phyloP scores from a whole-genome alignment of 202 grass and related monocot genomes.

The Hordeum pubiflorum region DNA sequence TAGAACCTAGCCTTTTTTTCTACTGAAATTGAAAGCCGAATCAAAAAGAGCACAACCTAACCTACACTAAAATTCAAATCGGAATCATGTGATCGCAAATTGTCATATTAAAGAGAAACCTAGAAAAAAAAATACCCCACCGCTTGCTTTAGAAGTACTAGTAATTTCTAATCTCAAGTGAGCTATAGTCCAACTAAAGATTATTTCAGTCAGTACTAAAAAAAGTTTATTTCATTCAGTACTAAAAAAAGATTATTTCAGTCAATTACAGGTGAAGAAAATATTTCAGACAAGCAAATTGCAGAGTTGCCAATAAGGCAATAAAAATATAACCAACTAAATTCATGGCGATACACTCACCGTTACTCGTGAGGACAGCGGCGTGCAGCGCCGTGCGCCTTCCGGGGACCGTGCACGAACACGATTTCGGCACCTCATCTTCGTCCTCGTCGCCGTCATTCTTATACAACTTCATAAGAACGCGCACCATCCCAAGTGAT shows the following conservation, averaged over 20 bases:
- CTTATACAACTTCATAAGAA: slow-evolving; percentile 15
- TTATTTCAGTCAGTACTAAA: background rate
- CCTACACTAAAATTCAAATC: background rate
- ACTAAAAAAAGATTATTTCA: background rate
- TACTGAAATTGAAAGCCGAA: background rate
- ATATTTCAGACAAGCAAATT: background rate
- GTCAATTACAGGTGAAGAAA: background rate
- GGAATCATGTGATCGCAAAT: background rate
- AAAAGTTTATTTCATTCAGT: background rate
- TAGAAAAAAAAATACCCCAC: background rate
- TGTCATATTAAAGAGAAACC: slow-evolving; percentile 4
- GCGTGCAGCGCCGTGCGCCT: slow-evolving; percentile 42
- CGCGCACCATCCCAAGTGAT: slow-evolving; percentile 32
- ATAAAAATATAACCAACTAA: background rate
- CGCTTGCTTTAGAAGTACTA: background rate
- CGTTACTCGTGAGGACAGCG: slow-evolving; percentile 30
- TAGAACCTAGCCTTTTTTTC: background rate
- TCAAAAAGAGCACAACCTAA: background rate
- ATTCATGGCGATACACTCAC: slow-evolving; percentile 29
- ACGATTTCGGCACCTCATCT: background rate
- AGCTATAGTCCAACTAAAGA: background rate
- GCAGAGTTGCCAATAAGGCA: background rate
- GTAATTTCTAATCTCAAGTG: background rate
- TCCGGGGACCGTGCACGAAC: slow-evolving; percentile 19
- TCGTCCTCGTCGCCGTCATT: background rate